Evolutionary conservation across 257 asterid species (phyloP).

Genomic region (Solanum ossicruentum): DNA sequence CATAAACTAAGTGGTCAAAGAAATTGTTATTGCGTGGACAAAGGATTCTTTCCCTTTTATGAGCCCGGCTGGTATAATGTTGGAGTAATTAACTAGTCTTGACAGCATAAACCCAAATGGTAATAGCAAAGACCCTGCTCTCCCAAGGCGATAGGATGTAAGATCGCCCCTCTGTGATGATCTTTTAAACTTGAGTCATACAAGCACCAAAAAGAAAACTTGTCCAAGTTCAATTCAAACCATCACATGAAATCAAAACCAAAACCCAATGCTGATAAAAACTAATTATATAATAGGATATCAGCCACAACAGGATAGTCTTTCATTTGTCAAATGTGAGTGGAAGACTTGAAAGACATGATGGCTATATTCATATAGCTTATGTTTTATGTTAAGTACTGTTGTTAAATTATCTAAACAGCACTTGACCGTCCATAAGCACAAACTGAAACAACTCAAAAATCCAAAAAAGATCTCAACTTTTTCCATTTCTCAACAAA

Average conservation of each 20-base stretch:
- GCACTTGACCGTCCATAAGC: conserved; percentile 1
- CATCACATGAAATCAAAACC: background rate
- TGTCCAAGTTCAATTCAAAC: background rate
- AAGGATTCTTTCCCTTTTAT: too few relatives aligned
- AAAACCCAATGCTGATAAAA: background rate
- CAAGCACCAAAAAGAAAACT: background rate
- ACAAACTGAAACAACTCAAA: background rate
- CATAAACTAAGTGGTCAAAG: too few relatives aligned
- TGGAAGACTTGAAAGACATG: background rate
- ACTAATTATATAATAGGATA: background rate
- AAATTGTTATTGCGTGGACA: too few relatives aligned
- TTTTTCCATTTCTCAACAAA: background rate
- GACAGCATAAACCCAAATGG: too few relatives aligned
- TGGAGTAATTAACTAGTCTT: too few relatives aligned
- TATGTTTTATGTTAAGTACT: conserved; percentile 10
- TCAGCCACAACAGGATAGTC: background rate
- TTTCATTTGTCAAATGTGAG: background rate
- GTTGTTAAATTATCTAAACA: background rate
- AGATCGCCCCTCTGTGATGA: conserved; percentile 3
- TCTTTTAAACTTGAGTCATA: background rate
- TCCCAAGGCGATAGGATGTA: conserved; percentile 10
- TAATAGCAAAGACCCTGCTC: conserved; percentile 5
- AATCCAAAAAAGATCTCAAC: too few relatives aligned
- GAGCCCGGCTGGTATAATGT: too few relatives aligned
- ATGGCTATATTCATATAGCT: conserved; percentile 8